phyloP scores from a whole-genome alignment of 768 basidiomycete genomes.

The Butyriboletus loyo region DNA sequence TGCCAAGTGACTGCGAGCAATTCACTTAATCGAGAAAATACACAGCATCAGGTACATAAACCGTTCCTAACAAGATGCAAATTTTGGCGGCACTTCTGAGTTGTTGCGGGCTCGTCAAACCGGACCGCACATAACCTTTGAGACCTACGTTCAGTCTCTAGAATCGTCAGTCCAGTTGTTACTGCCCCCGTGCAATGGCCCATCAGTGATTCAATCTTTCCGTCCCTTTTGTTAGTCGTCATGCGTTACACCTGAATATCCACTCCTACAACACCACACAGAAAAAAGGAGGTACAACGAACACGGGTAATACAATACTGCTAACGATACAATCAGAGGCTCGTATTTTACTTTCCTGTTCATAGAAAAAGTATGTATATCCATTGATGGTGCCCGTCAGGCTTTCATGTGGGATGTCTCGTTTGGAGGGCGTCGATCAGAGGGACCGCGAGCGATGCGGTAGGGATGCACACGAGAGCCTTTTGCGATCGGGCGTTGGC shows the following conservation, averaged over 20 bases:
- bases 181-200: too few species aligned
- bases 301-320: slow-evolving; percentile 10
- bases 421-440: slow-evolving; percentile 9
- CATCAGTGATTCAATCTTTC: too few species aligned
- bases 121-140: too few species aligned
- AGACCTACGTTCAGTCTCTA: too few species aligned
- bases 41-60: too few species aligned
- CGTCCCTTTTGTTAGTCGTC: neutral
- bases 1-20: too few species aligned
- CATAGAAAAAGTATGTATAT: neutral
- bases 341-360: neutral
- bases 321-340: slow-evolving; percentile 17
- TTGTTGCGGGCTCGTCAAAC: too few species aligned
- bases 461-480: slow-evolving; percentile 58
- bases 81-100: too few species aligned
- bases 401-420: neutral
- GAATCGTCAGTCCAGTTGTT: too few species aligned
- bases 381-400: neutral
- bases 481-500: slow-evolving; percentile 38
- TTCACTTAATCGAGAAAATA: too few species aligned
- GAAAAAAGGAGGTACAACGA: neutral
- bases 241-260: neutral
- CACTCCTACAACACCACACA: neutral
- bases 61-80: too few species aligned
- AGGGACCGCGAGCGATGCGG: slow-evolving; percentile 36